Conservation (phyloP, 371 early-diverging fungal genomes). For the Rhizopus sp. region DNA sequence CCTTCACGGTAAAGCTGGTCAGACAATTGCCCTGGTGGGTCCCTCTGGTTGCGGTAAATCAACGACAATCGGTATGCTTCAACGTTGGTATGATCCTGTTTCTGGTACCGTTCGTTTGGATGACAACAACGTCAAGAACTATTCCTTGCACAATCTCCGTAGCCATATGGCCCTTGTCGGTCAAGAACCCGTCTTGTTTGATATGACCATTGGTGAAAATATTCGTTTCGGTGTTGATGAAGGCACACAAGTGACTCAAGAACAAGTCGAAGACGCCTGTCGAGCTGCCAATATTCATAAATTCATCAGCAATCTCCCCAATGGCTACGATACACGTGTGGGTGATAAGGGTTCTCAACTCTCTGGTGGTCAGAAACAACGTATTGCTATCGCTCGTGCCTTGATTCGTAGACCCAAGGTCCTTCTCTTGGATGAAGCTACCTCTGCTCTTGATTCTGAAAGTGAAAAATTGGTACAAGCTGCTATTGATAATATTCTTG, state of each 20-base stretch:
- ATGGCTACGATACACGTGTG: conserved; percentile 79
- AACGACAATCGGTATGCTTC: conserved; percentile 80
- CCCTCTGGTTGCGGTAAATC: conserved; percentile 88
- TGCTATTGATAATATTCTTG: conserved; percentile 77
- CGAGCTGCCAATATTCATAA: conserved; percentile 78
- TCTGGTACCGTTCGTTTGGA: conserved; percentile 70
- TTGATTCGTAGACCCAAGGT: conserved; percentile 83
- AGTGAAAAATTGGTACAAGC: conserved; percentile 89
- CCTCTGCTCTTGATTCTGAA: conserved; percentile 90
- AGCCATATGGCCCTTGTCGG: conserved; percentile 80
- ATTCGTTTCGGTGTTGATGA: conserved; percentile 68
- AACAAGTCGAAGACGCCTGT: conserved; percentile 64
- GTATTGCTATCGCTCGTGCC: conserved; percentile 73
- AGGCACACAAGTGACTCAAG: conserved; percentile 39
- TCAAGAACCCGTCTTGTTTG: conserved; percentile 88
- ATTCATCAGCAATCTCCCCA: conserved; percentile 68
- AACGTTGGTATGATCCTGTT: conserved; percentile 84
- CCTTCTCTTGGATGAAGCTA: conserved; percentile 96
- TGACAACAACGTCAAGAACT: conserved; percentile 61
- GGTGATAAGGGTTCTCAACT: conserved; percentile 77
- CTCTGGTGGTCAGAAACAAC: conserved; percentile 76
- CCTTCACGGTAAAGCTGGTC: conserved; percentile 68
- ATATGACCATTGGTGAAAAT: conserved; percentile 80
- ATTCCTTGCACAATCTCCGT: conserved; percentile 65
- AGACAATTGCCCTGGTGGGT: conserved; percentile 86